Base-by-base conservation (phyloP, 306 rosid genomes). In the Prosopis cineraria region DNA sequence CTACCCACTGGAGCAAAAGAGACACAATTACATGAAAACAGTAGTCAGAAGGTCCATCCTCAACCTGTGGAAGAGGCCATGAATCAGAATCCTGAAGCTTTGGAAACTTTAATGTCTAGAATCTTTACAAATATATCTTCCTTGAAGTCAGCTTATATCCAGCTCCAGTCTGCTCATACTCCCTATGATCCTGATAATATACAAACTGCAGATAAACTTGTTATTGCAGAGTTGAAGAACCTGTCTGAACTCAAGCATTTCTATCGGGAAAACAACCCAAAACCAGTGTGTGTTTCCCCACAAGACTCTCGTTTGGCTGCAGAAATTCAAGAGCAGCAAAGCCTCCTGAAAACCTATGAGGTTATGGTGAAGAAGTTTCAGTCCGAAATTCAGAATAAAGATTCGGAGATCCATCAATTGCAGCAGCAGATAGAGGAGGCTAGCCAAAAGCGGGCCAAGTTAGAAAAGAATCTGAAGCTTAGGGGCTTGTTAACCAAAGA, bases 361-460 rank as follows among this genome's bases (percentile, higher is more conserved):
- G 99, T 96, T 79, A 96, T 96, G 99, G 99, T 96, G 59, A 96
- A 96, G 91, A 96, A 96, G 72, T 96, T 93, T 78, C 99, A 96
- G 88, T 96, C 99, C 31, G 99, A 96, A 86, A 93, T 93, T 83
- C 99, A 96, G 86, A 96, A 96, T 74, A 96, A 96, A 82, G 98
- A 96, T 88, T 85, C 91, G 3, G 99, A 96, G 87, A 91, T 96
- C 79, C 81, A 72, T 83, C 99, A 91, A 83, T 83, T 96, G 70
- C 96, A 93, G 82, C 93, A 89, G 89, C 96, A 88, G 82, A 93
- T 96, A 58, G 99, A 96, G 85, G 99, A 96, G 85, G 98, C 99
- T 62, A 80, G 81, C 86, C 94, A 90, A 82, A 91, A 91, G 83
- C 85, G 96, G 76, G 79, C 73, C 3, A 96, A 90, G 63, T 89